Evolutionary conservation across 176 grass and related monocot genomes (phyloP).

Genomic region (Oryza officinalis): DNA sequence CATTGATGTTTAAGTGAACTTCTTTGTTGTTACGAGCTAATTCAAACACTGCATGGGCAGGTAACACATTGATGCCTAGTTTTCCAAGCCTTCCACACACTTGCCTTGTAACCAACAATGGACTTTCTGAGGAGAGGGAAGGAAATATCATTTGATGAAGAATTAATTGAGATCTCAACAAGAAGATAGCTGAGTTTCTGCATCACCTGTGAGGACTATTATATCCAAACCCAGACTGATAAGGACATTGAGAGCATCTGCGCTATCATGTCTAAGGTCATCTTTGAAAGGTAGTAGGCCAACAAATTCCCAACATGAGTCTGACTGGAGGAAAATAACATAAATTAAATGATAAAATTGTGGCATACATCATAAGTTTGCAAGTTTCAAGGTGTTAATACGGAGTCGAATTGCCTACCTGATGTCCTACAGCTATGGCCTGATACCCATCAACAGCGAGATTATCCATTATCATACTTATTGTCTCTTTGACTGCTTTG

Average conservation of each 20-base stretch:
- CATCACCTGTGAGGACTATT: constrained; percentile 46
- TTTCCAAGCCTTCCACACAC: constrained; percentile 55
- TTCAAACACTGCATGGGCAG: constrained; percentile 37
- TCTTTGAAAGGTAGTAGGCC: constrained; percentile 55
- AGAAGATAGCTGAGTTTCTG: background rate
- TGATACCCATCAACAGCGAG: constrained; percentile 56
- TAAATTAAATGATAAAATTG: background rate
- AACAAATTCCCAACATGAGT: constrained; percentile 46
- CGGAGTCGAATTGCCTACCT: constrained; percentile 33
- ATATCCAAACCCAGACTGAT: constrained; percentile 44
- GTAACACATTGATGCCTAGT: constrained; percentile 44
- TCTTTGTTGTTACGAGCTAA: constrained; percentile 35
- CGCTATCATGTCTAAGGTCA: constrained; percentile 48
- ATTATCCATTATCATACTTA: constrained; percentile 41
- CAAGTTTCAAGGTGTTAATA: background rate
- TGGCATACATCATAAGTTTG: constrained; percentile 1
- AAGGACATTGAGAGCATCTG: constrained; percentile 34
- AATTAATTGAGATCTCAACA: constrained; percentile 15
- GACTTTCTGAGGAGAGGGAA: constrained; percentile 36
- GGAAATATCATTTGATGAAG: constrained; percentile 26
- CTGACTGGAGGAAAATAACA: constrained; percentile 34
- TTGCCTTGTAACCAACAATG: constrained; percentile 39
- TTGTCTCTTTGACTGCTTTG: constrained; percentile 46
- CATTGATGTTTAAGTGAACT: constrained; percentile 37
- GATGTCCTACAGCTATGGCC: constrained; percentile 51